Evolutionary conservation across 805 yeast species (phyloP).

Genomic region (Starmerella bombi): DNA sequence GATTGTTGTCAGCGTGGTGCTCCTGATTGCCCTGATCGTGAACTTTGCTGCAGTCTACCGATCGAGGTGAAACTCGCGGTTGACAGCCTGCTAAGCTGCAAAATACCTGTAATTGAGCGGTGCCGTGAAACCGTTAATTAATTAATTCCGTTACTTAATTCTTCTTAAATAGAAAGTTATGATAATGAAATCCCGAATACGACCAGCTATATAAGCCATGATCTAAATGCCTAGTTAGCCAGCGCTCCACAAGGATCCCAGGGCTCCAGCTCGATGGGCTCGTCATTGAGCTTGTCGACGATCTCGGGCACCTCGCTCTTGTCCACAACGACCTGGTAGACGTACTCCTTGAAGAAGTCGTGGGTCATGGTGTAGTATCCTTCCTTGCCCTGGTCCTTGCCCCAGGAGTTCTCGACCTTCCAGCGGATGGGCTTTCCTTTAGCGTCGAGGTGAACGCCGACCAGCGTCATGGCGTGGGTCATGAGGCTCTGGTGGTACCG

Average conservation of each 20-base stretch:
- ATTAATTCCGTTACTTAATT: no score
- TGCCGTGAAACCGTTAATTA: no score
- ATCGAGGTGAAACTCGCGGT: background rate
- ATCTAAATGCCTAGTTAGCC: no score
- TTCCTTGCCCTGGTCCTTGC: slow-evolving; percentile 49
- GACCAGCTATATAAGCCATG: no score
- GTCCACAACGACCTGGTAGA: slow-evolving; percentile 57
- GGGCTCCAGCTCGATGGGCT: slow-evolving; percentile 49
- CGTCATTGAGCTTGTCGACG: slow-evolving; percentile 31
- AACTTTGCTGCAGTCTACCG: slow-evolving; percentile 59
- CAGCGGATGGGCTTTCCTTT: slow-evolving; percentile 50
- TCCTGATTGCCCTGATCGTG: slow-evolving; percentile 49
- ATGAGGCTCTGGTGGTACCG: slow-evolving; percentile 56
- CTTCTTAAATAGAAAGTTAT: no score
- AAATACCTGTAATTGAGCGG: no score
- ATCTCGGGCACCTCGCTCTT: slow-evolving; percentile 36
- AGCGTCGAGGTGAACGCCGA: slow-evolving; percentile 64
- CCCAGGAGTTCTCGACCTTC: slow-evolving; percentile 72
- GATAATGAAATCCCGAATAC: no score
- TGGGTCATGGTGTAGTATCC: slow-evolving; percentile 64
- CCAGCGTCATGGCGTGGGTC: slow-evolving; percentile 86
- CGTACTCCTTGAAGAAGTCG: slow-evolving; percentile 60
- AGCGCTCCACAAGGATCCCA: slow-evolving; percentile 76
- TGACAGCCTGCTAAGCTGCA: no score
- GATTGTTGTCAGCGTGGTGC: slow-evolving; percentile 55